Percentiles rank a stretch among this genome's conserved stretches.
phyloP scores from a whole-genome alignment of 2,329 filamentous ascomycete species.

The Acrocalymma vagum region DNA sequence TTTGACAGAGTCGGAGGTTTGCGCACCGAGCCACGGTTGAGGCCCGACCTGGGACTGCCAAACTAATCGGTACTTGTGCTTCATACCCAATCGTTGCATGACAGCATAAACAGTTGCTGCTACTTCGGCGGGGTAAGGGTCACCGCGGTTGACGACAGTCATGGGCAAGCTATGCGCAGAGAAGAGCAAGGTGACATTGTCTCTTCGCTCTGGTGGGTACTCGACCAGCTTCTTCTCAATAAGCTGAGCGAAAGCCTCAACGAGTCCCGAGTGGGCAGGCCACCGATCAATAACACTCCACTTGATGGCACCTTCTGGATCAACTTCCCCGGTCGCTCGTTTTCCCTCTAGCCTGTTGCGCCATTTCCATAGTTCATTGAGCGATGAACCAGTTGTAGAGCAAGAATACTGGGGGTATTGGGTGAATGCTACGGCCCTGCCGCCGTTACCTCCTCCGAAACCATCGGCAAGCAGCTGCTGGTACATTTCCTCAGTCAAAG shows the following conservation, averaged over 20 bases:
- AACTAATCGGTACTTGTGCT: slow-evolving; percentile 90
- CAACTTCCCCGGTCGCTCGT: slow-evolving; percentile 60
- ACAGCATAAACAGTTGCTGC: slow-evolving; percentile 95
- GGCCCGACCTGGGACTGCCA: slow-evolving; percentile 99
- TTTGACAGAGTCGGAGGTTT: slow-evolving; percentile 88
- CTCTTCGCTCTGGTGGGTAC: slow-evolving; percentile 82
- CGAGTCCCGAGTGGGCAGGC: slow-evolving; percentile 89
- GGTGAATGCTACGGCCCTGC: slow-evolving; percentile 93
- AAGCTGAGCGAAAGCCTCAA: slow-evolving; percentile 91
- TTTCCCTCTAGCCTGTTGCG: slow-evolving; percentile 86
- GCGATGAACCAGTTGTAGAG: slow-evolving; percentile 92
- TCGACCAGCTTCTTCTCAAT: slow-evolving; percentile 85
- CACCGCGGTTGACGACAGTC: slow-evolving; percentile 95
- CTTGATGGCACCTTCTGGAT: slow-evolving; percentile 74
- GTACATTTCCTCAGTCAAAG: slow-evolving; percentile 95
- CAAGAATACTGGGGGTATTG: slow-evolving; percentile 99
- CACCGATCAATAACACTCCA: slow-evolving; percentile 99
- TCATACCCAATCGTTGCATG: slow-evolving; percentile 89
- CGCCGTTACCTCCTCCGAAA: slow-evolving; percentile 88
- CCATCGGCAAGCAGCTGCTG: slow-evolving; percentile 82
- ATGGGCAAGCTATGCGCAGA: slow-evolving; percentile 97
- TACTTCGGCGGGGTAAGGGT: slow-evolving; percentile 94
- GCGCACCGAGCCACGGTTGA: slow-evolving; percentile 92
- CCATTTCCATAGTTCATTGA: slow-evolving; percentile 99
- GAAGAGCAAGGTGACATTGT: slow-evolving; percentile 86